Base-by-base conservation (phyloP, 164 flowering plant genomes). In the Magnolia officinalis region DNA sequence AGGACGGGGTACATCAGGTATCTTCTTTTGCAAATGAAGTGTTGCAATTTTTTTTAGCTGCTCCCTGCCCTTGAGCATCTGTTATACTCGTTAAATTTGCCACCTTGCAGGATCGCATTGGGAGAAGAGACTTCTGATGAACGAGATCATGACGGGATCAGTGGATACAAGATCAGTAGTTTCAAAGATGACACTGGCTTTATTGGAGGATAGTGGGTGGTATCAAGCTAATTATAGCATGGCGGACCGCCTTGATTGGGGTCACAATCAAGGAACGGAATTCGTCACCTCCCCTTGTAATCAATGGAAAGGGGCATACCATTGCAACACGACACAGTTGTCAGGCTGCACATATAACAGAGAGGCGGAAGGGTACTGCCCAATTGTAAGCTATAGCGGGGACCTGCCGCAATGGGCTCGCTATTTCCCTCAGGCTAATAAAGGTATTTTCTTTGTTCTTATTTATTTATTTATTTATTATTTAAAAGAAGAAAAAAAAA, bases 311-410 rank as follows among this genome's bases (percentile, higher is more conserved):
- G 99, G 96, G 20, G 94, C 99, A 74, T 96, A 96, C 74, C 93
- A 88, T 81, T 96, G 99, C 88, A 96, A 96, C 84, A 89, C 94
- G n/a, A 96, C 98, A 55, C 97, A 91, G 82, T 83, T 85, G 72
- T 96, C 99, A 8, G 99, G 99, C 31, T 96, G 99, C 85, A 96
- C 98, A 52, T 94, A 94, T 80, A 94, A 96, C 78, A 86, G 99
- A 80, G 98, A 96, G 85, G 98, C 99, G 24, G 99, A 96, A 82
- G 99, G 99, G 69, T 96, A 96, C 83, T 96, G 99, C 81, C 99
- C 99, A 68, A 94, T 96, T 83, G 87, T 94, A 75, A 92, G 87
- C 81, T 96, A 96, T 78, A 86, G 89, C 79, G 91, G 91, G 13
- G 99, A 96, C 76, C 91, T 96, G 72, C 99, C 99, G 71, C 92